These are phyloP conservation scores for Mortierella alpina DNA, from an alignment of 192 early-diverging fungal species.

Conservation along the genomic window DNA sequence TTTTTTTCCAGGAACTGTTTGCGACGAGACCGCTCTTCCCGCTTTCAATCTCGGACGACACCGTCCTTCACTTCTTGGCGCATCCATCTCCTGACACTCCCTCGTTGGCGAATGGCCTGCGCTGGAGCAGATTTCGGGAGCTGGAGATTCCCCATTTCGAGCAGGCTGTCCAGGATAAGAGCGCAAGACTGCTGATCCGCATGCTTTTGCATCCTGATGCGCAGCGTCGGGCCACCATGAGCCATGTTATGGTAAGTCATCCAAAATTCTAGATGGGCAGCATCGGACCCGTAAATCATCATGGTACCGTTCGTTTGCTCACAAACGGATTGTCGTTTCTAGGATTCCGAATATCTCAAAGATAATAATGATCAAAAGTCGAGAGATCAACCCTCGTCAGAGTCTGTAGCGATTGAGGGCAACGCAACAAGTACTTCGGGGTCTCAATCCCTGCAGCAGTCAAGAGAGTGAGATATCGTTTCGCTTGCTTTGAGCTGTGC, in stretches of 20 bases:
- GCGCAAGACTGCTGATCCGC: constrained; percentile 53
- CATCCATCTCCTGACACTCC: constrained; percentile 62
- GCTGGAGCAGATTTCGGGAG: constrained; percentile 55
- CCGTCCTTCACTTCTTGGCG: constrained; percentile 60
- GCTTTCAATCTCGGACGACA: constrained; percentile 56
- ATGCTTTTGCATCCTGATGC: constrained; percentile 56
- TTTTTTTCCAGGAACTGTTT: constrained; percentile 53
- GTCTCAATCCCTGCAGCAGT: too few relatives aligned
- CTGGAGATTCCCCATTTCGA: constrained; percentile 60
- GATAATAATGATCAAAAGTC: too few relatives aligned
- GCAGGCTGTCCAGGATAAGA: constrained; percentile 40
- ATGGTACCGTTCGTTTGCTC: too few relatives aligned
- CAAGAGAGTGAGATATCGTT: too few relatives aligned
- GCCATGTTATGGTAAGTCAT: constrained; percentile 52
- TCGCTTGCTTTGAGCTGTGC: too few relatives aligned
- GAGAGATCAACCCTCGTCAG: too few relatives aligned
- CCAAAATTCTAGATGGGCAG: background rate
- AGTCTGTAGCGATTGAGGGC: too few relatives aligned
- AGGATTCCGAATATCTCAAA: too few relatives aligned
- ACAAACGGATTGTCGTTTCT: too few relatives aligned
- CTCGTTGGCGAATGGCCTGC: constrained; percentile 52
- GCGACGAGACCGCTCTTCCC: constrained; percentile 58
- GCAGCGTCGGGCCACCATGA: constrained; percentile 51
- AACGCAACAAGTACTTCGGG: too few relatives aligned
- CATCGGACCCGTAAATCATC: background rate